Conservation (phyloP, 768 basidiomycete genomes). For the Lenzites betulinus region DNA sequence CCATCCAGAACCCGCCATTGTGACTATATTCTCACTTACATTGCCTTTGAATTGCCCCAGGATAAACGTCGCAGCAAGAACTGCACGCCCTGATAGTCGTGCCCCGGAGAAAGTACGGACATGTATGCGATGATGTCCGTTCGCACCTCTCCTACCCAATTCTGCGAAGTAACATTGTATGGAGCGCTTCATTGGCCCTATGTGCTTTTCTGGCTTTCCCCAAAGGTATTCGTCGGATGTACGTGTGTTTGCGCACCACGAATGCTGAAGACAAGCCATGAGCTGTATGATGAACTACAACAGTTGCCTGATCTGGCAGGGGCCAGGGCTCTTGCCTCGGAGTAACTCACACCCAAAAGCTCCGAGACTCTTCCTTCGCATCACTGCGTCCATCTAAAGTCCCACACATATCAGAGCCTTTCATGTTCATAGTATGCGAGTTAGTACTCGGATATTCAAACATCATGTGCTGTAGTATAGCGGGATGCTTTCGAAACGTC, state of each 20-base stretch:
- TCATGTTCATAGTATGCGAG: too few species aligned
- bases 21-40: too few species aligned
- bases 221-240: too few species aligned
- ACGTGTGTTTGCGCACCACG: too few species aligned
- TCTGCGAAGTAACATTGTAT: neutral
- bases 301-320: constrained; percentile 9
- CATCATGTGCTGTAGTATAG: too few species aligned
- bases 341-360: neutral
- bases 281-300: constrained; percentile 3
- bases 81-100: too few species aligned
- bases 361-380: constrained; percentile 7
- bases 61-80: neutral
- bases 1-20: too few species aligned
- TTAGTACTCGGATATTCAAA: too few species aligned
- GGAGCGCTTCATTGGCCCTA: neutral
- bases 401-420: neutral
- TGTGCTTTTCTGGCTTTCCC: neutral
- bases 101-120: neutral
- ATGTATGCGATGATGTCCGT: neutral
- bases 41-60: too few species aligned
- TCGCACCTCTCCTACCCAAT: neutral
- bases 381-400: neutral
- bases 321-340: neutral
- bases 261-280: too few species aligned
- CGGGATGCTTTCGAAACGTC: too few species aligned